phyloP scores from a whole-genome alignment of 2,329 filamentous ascomycete species.

The Basipetospora chlamydospora region DNA sequence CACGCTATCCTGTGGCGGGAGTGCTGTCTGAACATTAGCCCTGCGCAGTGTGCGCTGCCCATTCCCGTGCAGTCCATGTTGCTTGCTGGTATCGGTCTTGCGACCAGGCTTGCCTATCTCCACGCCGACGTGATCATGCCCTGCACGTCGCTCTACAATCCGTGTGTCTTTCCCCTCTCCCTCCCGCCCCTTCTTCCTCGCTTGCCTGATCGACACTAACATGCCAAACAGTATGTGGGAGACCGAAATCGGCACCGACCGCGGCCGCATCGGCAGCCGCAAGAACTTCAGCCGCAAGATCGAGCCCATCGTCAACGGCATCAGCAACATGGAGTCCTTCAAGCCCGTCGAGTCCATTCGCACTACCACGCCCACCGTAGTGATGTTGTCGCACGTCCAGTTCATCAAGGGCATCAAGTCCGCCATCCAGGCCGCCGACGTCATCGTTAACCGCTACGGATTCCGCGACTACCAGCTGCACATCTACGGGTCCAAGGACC shows the following conservation, averaged over 20 bases:
- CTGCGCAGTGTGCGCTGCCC: slow-evolving; percentile 31
- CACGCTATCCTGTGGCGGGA: slow-evolving; percentile 49
- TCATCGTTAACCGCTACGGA: slow-evolving; percentile 52
- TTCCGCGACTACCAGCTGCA: slow-evolving; percentile 48
- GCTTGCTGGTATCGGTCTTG: slow-evolving; percentile 30
- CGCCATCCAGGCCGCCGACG: slow-evolving; percentile 46
- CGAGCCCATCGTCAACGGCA: slow-evolving; percentile 51
- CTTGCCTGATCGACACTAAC: neutral
- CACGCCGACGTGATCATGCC: slow-evolving; percentile 47
- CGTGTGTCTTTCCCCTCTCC: slow-evolving; percentile 12
- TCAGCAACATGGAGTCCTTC: slow-evolving; percentile 49
- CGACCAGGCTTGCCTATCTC: slow-evolving; percentile 26
- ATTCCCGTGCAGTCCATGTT: slow-evolving; percentile 33
- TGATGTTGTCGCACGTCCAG: slow-evolving; percentile 49
- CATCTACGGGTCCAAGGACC: slow-evolving; percentile 49
- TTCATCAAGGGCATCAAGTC: slow-evolving; percentile 50
- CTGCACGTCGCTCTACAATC: slow-evolving; percentile 47
- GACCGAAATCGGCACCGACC: slow-evolving; percentile 42
- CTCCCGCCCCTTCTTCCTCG: neutral
- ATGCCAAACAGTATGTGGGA: slow-evolving; percentile 35
- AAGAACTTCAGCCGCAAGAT: slow-evolving; percentile 44
- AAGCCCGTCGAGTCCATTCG: slow-evolving; percentile 43
- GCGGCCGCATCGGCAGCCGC: slow-evolving; percentile 40
- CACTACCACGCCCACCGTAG: slow-evolving; percentile 43
- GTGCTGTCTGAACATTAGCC: slow-evolving; percentile 32